Conservation (phyloP, 768 basidiomycete genomes). For the Russula emetica region DNA sequence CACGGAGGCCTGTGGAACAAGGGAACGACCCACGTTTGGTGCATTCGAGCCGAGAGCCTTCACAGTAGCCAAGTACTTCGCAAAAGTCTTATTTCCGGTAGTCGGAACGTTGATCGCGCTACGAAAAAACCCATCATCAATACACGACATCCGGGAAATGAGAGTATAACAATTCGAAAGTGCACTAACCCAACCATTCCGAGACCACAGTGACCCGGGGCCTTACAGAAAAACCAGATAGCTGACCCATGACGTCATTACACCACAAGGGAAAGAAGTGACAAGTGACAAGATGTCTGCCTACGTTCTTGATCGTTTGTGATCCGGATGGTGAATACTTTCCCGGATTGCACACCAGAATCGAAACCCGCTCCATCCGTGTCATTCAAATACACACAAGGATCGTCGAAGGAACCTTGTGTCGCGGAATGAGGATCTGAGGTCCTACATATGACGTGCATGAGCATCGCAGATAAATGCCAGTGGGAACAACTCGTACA, state of each 20-base stretch:
- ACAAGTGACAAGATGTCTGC: constrained; percentile 24
- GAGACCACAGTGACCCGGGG: constrained; percentile 43
- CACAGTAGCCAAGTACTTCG: constrained; percentile 41
- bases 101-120: constrained; percentile 46
- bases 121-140: neutral
- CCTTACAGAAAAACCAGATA: constrained; percentile 58
- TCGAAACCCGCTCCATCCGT: constrained; percentile 47
- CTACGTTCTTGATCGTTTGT: constrained; percentile 46
- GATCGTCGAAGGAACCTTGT: constrained; percentile 31
- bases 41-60: constrained; percentile 36
- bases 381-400: constrained; percentile 41
- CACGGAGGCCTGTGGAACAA: too few relatives aligned
- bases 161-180: neutral
- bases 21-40: constrained; percentile 35
- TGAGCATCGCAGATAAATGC: constrained; percentile 3
- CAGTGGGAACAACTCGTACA: constrained; percentile 31
- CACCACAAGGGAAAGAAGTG: neutral
- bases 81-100: constrained; percentile 44
- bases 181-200: constrained; percentile 46
- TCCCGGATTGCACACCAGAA: constrained; percentile 43
- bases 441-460: constrained; percentile 8
- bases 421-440: constrained; percentile 34
- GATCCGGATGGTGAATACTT: constrained; percentile 47
- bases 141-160: neutral
- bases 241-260: constrained; percentile 34